Percentiles rank a stretch among this genome's conserved stretches.
phyloP scores from a whole-genome alignment of 192 early-diverging fungal species.

The Linnemannia zychae region DNA sequence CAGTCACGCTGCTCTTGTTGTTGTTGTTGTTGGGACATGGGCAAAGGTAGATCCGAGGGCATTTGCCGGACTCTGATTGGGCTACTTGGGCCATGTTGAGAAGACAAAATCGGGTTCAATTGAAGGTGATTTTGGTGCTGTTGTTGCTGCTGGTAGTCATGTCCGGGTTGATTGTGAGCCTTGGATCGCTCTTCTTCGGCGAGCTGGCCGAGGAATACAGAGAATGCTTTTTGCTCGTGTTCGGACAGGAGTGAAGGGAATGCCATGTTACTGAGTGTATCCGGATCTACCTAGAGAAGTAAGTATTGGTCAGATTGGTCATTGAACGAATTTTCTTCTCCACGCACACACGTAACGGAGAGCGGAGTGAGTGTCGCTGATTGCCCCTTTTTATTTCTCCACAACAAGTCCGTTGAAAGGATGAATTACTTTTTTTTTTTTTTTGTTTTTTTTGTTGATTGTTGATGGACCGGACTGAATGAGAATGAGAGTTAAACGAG shows the following conservation, averaged over 20 bases:
- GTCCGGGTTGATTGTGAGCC: conserved; percentile 12
- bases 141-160: conserved; percentile 13
- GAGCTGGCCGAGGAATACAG: conserved; percentile 37
- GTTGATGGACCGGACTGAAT: neutral
- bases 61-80: neutral
- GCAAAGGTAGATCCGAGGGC: neutral
- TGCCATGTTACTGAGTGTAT: conserved; percentile 18
- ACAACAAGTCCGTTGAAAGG: conserved; percentile 4
- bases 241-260: conserved; percentile 47
- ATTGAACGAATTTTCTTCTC: neutral
- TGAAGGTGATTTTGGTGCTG: conserved; percentile 7
- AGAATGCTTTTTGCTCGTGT: conserved; percentile 52
- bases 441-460: neutral
- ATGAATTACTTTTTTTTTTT: neutral
- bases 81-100: neutral
- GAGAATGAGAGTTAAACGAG: neutral
- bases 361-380: neutral
- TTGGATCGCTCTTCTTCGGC: conserved; percentile 36
- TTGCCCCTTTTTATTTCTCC: neutral
- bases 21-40: neutral
- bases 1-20: conserved; percentile 46
- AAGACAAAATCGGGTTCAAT: neutral
- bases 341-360: neutral
- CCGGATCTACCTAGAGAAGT: too few species aligned
- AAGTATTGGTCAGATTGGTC: neutral